Conservation (phyloP, 1,139 yeast species). For the Geotrichum reessii region DNA sequence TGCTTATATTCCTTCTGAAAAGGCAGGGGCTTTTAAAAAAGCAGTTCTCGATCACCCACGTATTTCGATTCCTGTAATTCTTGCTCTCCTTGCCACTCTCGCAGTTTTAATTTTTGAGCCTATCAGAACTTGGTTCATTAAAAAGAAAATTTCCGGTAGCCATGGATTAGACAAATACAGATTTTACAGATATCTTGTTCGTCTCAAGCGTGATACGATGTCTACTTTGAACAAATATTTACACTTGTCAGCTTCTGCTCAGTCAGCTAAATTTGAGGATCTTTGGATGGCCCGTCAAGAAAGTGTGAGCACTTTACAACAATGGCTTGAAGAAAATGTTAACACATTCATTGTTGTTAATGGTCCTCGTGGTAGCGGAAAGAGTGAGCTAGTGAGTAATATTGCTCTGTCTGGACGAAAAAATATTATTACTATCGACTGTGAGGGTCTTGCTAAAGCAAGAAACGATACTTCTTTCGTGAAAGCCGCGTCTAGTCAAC, state of each 20-base stretch:
- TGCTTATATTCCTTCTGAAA: slow-evolving; percentile 55
- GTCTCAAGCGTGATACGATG: slow-evolving; percentile 5
- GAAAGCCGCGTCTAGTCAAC: slow-evolving; percentile 60
- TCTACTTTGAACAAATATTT: slow-evolving; percentile 12
- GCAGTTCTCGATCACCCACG: slow-evolving; percentile 56
- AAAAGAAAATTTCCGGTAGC: slow-evolving; percentile 49
- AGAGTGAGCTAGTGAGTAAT: slow-evolving; percentile 69
- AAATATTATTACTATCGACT: slow-evolving; percentile 67
- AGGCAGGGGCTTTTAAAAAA: slow-evolving; percentile 36
- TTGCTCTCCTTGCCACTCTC: slow-evolving; percentile 62
- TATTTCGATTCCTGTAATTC: slow-evolving; percentile 61
- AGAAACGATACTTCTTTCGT: slow-evolving; percentile 68
- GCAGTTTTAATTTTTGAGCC: slow-evolving; percentile 92
- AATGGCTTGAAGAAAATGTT: slow-evolving; percentile 77
- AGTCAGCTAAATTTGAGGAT: slow-evolving; percentile 34
- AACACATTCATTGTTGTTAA: slow-evolving; percentile 79
- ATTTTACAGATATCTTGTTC: slow-evolving; percentile 5
- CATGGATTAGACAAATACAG: slow-evolving; percentile 10
- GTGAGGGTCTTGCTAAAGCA: slow-evolving; percentile 67
- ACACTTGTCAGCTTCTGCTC: neutral
- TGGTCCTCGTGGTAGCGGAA: slow-evolving; percentile 95
- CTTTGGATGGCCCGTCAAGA: slow-evolving; percentile 71
- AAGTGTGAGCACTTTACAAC: slow-evolving; percentile 58
- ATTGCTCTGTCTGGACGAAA: slow-evolving; percentile 54
- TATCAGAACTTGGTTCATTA: slow-evolving; percentile 73